phyloP scores from a whole-genome alignment of 192 early-diverging fungal genomes.

The Kickxella alabastrina region DNA sequence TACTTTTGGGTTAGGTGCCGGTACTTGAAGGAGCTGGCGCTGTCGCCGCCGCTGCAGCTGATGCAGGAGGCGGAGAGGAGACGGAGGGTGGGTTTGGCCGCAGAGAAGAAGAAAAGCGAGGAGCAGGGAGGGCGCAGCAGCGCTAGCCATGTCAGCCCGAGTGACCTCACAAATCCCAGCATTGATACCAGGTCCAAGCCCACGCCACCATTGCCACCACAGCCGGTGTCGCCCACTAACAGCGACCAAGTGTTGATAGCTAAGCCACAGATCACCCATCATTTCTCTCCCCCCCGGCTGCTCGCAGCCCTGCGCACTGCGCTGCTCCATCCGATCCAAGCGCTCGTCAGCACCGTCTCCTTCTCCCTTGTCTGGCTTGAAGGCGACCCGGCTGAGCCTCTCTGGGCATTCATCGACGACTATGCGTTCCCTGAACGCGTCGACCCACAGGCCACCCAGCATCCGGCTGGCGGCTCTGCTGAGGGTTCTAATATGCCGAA shows the following conservation, averaged over 20 bases:
- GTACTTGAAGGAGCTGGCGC: conserved; percentile 16
- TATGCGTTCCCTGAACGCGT: conserved; percentile 49
- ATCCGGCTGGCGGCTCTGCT: conserved; percentile 27
- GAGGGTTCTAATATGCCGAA: conserved; percentile 20
- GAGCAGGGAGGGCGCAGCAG: neutral
- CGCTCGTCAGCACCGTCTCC: conserved; percentile 17
- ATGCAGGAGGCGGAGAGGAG: conserved; percentile 41
- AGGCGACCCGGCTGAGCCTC: conserved; percentile 35
- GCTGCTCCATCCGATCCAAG: conserved; percentile 20
- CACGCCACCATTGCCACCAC: neutral
- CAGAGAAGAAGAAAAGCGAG: neutral
- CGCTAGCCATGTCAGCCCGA: no score
- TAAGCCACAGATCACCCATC: neutral
- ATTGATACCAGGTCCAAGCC: neutral
- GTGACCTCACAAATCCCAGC: no score
- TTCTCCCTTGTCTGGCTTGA: conserved; percentile 12
- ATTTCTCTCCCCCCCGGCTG: conserved; percentile 7
- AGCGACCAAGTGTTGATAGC: conserved; percentile 15
- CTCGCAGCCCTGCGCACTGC: neutral
- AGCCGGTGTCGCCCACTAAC: neutral
- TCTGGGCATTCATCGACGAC: conserved; percentile 44
- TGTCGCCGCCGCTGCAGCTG: conserved; percentile 45
- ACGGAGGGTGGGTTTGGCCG: conserved; percentile 13
- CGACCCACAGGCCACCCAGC: conserved; percentile 1
- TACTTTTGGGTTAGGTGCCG: conserved; percentile 42